Evolutionary conservation across 2,329 filamentous ascomycete species (phyloP).

Genomic region (Dichotomopilus funicola): DNA sequence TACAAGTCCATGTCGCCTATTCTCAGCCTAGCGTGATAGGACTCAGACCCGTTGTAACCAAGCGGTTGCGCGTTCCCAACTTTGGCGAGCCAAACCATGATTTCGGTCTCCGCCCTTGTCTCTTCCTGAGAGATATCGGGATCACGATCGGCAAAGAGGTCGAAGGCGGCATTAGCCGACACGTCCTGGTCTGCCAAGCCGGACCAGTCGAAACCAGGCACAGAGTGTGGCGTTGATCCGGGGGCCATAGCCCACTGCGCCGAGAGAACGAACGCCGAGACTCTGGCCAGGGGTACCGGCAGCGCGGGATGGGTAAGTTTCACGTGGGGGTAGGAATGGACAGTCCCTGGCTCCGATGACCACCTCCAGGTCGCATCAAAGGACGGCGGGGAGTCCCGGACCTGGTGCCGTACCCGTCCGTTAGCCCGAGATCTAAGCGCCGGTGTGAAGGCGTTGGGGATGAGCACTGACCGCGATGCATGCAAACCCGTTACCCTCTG

Average conservation of each 20-base stretch:
- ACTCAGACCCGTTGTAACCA: conserved; percentile 20
- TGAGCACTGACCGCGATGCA: conserved; percentile 27
- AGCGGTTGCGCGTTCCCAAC: conserved; percentile 27
- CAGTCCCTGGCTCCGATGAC: conserved; percentile 23
- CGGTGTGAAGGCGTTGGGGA: background rate
- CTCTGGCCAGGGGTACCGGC: conserved; percentile 26
- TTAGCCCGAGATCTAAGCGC: conserved; percentile 6
- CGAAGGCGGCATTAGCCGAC: conserved; percentile 29
- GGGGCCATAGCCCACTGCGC: conserved; percentile 28
- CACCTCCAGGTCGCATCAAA: conserved; percentile 31
- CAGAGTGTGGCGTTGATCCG: conserved; percentile 21
- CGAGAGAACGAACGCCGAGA: conserved; percentile 25
- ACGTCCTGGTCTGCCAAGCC: conserved; percentile 21
- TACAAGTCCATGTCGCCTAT: conserved; percentile 27
- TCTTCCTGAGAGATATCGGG: conserved; percentile 22
- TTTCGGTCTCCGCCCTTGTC: conserved; percentile 27
- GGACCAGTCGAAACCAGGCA: conserved; percentile 19
- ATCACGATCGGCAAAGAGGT: conserved; percentile 29
- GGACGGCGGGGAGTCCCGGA: conserved; percentile 25
- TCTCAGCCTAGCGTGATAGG: conserved; percentile 23
- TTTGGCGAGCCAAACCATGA: conserved; percentile 31
- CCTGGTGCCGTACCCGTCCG: conserved; percentile 7
- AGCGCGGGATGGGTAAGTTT: conserved; percentile 25
- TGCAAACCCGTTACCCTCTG: conserved; percentile 25
- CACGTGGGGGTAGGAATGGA: conserved; percentile 32